A percentile compares a stretch with the other conserved stretches of the same genome.
phyloP scores from a whole-genome alignment of 2,329 filamentous ascomycete species.

The Podosphaera aphanis region DNA sequence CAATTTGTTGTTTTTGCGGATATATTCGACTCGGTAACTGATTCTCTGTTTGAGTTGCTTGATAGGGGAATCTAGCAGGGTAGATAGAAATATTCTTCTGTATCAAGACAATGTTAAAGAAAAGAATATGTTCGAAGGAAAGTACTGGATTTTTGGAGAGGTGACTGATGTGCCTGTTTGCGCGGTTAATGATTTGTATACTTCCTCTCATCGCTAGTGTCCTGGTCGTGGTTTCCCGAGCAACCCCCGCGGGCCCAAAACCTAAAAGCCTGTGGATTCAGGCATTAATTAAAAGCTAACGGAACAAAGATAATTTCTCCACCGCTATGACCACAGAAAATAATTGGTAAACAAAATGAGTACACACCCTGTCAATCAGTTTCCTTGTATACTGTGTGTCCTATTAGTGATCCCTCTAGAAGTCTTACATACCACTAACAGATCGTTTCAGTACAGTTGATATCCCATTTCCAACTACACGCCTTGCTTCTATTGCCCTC shows the following conservation, averaged over 20 bases:
- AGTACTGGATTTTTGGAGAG: no score
- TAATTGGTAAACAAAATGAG: slow-evolving; percentile 5
- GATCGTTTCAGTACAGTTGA: slow-evolving; percentile 9
- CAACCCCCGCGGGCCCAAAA: neutral
- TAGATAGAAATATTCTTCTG: no score
- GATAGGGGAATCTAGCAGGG: no score
- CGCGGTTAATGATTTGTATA: no score
- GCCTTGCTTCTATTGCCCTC: slow-evolving; percentile 55
- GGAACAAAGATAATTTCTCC: neutral
- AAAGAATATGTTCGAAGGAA: no score
- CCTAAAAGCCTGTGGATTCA: neutral
- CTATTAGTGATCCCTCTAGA: slow-evolving; percentile 1
- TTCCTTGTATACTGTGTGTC: slow-evolving; percentile 40
- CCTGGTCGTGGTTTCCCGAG: slow-evolving; percentile 1
- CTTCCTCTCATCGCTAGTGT: neutral
- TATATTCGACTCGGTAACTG: no score
- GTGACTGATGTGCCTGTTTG: no score
- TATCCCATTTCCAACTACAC: slow-evolving; percentile 51
- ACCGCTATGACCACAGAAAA: neutral
- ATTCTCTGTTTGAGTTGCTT: no score
- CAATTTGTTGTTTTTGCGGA: no score
- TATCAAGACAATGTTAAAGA: no score
- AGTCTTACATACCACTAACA: neutral
- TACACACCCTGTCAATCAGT: slow-evolving; percentile 21
- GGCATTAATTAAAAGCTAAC: neutral